A percentile compares a stretch with the other conserved stretches of the same genome.
These are phyloP conservation scores for Flammula alnicola DNA, from an alignment of 1,284 basidiomycete genomes.

Conservation along the genomic window DNA sequence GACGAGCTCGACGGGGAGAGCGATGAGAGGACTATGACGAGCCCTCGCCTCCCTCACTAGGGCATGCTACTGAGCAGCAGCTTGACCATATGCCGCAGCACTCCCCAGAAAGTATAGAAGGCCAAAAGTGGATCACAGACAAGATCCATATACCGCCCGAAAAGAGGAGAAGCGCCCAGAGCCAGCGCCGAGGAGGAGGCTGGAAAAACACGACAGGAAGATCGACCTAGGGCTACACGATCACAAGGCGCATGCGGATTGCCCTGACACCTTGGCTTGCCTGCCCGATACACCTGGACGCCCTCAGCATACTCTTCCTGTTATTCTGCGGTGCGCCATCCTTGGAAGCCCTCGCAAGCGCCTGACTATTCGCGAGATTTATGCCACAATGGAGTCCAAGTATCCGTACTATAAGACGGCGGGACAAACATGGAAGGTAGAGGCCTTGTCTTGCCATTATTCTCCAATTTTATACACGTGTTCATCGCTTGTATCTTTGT, in stretches of 20 bases:
- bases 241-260: conserved; percentile 70
- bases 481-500: conserved; percentile 16
- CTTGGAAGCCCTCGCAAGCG: conserved; percentile 73
- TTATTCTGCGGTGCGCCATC: conserved; percentile 81
- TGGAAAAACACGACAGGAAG: conserved; percentile 30
- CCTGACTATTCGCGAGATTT: conserved; percentile 82
- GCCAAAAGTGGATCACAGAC: conserved; percentile 8
- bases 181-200: conserved; percentile 24
- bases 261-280: conserved; percentile 75
- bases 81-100: background rate
- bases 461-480: conserved; percentile 4
- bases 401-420: conserved; percentile 79
- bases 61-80: background rate
- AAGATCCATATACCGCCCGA: conserved; percentile 7
- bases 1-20: conserved; percentile 30
- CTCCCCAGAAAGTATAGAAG: conserved; percentile 7
- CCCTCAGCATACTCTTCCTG: conserved; percentile 80
- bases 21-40: conserved; percentile 24
- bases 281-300: conserved; percentile 76
- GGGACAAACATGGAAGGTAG: conserved; percentile 81
- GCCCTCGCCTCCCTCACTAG: conserved; percentile 8
- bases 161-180: conserved; percentile 18
- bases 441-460: conserved; percentile 19
- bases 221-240: conserved; percentile 37
- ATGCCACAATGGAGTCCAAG: conserved; percentile 81